Evolutionary conservation across 805 yeast genomes (phyloP).

Genomic region (Martiniozyma abietophila): DNA sequence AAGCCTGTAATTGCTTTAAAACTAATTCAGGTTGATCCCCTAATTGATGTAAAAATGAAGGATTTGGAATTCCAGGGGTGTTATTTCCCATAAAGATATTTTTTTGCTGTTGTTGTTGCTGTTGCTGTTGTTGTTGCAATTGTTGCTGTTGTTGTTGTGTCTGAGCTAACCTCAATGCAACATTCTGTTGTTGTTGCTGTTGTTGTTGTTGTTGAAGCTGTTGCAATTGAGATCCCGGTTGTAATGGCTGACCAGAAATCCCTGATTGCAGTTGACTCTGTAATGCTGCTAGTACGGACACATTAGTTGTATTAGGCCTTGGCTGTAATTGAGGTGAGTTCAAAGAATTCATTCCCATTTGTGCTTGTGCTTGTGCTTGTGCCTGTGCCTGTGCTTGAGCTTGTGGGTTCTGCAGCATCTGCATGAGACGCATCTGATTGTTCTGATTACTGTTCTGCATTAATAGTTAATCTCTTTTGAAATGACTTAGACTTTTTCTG

Average conservation of each 20-base stretch:
- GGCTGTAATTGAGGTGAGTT: constrained; percentile 3
- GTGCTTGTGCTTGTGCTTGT: constrained; percentile 9
- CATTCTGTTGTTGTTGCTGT: constrained; percentile 23
- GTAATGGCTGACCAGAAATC: constrained; percentile 11
- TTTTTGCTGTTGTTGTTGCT: no score
- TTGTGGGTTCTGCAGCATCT: no score
- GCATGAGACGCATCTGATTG: no score
- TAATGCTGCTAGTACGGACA: constrained; percentile 1
- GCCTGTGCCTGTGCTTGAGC: constrained; percentile 12
- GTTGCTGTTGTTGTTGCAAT: constrained; percentile 22
- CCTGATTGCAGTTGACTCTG: constrained; percentile 5
- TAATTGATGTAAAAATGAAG: no score
- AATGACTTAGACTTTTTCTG: no score
- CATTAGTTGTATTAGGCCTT: constrained; percentile 1
- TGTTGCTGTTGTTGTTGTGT: constrained; percentile 8
- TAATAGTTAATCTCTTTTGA: no score
- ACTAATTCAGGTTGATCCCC: no score
- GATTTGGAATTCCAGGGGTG: constrained; percentile 32
- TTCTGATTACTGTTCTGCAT: no score
- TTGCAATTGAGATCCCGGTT: constrained; percentile 22
- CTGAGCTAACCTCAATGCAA: constrained; percentile 4
- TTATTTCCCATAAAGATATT: constrained; percentile 15
- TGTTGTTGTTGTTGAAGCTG: constrained; percentile 24
- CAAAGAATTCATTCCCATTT: constrained; percentile 5
- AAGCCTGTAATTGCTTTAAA: no score